A percentile compares a stretch with the other conserved stretches of the same genome.
Evolutionary conservation across 1,284 basidiomycete genomes (phyloP).

Genomic region (Naganishia cerealis): DNA sequence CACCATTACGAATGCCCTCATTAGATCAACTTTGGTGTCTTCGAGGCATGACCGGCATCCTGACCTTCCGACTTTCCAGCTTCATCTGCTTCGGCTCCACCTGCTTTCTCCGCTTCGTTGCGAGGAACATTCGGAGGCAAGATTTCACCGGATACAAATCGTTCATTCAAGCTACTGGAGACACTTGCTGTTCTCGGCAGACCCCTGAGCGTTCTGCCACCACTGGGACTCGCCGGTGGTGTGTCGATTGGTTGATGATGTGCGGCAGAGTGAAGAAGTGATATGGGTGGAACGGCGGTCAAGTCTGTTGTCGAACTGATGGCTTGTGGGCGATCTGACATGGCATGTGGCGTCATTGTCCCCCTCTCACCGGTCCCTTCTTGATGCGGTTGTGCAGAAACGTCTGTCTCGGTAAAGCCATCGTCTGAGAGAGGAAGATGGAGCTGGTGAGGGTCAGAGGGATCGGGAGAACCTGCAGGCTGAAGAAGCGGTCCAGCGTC

Average conservation of each 20-base stretch:
- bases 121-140: slow-evolving; percentile 7
- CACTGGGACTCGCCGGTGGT: slow-evolving; percentile 9
- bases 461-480: slow-evolving; percentile 22
- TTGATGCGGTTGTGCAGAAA: background rate
- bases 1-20: background rate
- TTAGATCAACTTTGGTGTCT: slow-evolving; percentile 1
- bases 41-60: background rate
- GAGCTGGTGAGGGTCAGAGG: slow-evolving; percentile 20
- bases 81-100: background rate
- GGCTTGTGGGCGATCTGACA: slow-evolving; percentile 50
- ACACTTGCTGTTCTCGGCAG: slow-evolving; percentile 39
- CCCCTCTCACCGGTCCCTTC: slow-evolving; percentile 47
- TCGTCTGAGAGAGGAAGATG: background rate
- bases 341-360: slow-evolving; percentile 51
- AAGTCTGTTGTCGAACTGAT: slow-evolving; percentile 49
- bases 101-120: background rate
- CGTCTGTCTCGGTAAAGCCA: background rate
- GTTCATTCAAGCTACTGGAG: slow-evolving; percentile 26
- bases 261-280: background rate
- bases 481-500: slow-evolving; percentile 48
- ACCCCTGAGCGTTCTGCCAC: slow-evolving; percentile 43
- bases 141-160: slow-evolving; percentile 28
- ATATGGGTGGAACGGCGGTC: slow-evolving; percentile 7
- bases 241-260: background rate
- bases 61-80: background rate